Evolutionary conservation across 2,329 filamentous ascomycete species (phyloP).

Genomic region (Eutypella sp.): DNA sequence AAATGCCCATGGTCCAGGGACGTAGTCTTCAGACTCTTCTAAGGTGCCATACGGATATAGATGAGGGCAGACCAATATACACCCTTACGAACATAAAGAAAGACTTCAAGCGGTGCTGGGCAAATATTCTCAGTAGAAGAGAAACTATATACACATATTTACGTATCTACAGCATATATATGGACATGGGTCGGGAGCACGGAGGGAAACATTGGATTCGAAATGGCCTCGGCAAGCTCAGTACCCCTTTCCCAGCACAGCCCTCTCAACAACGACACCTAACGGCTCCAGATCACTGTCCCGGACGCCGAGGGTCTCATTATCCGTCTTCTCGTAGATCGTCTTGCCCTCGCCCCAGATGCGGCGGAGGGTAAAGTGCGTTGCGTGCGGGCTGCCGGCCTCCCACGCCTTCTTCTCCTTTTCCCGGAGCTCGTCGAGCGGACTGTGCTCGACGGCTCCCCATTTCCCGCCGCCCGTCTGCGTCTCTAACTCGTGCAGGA

Average conservation of each 20-base stretch:
- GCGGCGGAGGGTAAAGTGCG: slow-evolving; percentile 55
- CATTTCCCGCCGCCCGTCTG: slow-evolving; percentile 57
- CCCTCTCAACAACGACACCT: slow-evolving; percentile 36
- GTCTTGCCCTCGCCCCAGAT: slow-evolving; percentile 73
- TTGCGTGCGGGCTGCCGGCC: slow-evolving; percentile 45
- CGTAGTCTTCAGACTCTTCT: too few species aligned
- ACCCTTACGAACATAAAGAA: too few species aligned
- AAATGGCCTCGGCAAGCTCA: too few species aligned
- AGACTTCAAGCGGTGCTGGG: too few species aligned
- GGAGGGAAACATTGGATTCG: too few species aligned
- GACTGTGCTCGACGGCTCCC: slow-evolving; percentile 46
- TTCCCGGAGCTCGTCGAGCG: slow-evolving; percentile 48
- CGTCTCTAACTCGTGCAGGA: slow-evolving; percentile 62
- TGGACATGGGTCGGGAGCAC: too few species aligned
- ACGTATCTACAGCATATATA: too few species aligned
- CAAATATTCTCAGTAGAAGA: too few species aligned
- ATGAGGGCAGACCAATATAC: too few species aligned
- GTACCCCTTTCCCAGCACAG: slow-evolving; percentile 16
- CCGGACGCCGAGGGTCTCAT: slow-evolving; percentile 48
- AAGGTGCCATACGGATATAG: too few species aligned
- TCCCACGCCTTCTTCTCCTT: slow-evolving; percentile 58
- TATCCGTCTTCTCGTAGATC: slow-evolving; percentile 64
- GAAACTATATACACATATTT: too few species aligned
- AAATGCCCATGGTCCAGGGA: too few species aligned
- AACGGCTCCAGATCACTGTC: slow-evolving; percentile 50